phyloP scores from a whole-genome alignment of 2,329 filamentous ascomycete genomes.

The Raffaelea deltoideospora region DNA sequence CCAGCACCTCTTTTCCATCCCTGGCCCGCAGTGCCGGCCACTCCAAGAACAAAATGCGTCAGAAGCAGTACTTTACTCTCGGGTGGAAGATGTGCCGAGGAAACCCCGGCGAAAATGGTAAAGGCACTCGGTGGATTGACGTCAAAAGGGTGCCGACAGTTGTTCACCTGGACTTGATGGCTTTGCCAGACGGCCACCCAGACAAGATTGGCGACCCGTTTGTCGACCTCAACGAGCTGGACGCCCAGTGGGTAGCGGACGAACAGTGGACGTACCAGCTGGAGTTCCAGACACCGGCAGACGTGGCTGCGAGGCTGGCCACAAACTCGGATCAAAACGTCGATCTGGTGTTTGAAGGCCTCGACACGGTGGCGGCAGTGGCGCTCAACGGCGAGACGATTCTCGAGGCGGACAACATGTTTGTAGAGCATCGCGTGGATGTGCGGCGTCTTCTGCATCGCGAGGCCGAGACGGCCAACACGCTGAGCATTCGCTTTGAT shows the following conservation, averaged over 20 bases:
- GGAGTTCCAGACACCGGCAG: conserved; percentile 14
- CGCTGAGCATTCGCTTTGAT: too few species aligned
- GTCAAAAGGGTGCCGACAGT: conserved; percentile 20
- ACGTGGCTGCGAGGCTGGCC: background rate
- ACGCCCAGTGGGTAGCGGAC: conserved; percentile 46
- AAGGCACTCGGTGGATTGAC: conserved; percentile 19
- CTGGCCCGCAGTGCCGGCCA: too few species aligned
- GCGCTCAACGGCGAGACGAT: conserved; percentile 37
- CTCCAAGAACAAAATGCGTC: too few species aligned
- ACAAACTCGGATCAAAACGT: conserved; percentile 14
- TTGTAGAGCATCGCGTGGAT: conserved; percentile 39
- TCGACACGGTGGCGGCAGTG: conserved; percentile 48
- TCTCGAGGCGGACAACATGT: conserved; percentile 47
- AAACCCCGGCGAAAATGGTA: too few species aligned
- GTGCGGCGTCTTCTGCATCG: conserved; percentile 17
- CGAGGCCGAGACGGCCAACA: too few species aligned
- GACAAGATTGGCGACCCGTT: conserved; percentile 38
- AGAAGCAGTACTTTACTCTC: too few species aligned
- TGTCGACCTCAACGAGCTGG: conserved; percentile 44
- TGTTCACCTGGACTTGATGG: conserved; percentile 22
- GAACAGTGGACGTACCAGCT: conserved; percentile 45
- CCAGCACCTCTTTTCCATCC: too few species aligned
- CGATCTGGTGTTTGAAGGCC: conserved; percentile 44
- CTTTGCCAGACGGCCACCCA: conserved; percentile 10
- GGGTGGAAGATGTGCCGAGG: too few species aligned